Conservation (phyloP, 352 stramenopile species). For the Pythium sp. region DNA sequence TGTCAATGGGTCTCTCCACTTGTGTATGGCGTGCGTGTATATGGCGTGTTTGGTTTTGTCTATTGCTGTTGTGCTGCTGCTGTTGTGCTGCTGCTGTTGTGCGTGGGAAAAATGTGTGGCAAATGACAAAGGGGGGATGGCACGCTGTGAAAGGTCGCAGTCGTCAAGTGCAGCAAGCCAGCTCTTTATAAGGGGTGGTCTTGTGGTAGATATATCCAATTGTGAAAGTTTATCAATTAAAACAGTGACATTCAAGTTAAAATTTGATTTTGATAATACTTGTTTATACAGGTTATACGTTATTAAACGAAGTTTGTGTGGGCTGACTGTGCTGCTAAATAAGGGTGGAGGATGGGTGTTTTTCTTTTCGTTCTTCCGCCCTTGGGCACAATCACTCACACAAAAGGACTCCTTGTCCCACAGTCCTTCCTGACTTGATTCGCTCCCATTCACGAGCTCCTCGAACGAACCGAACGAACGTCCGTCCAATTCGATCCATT, state of each 20-base stretch:
- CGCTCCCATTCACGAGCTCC: too few relatives aligned
- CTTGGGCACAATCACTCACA: neutral
- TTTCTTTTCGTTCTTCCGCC: neutral
- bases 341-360: neutral
- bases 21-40: neutral
- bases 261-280: neutral
- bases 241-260: neutral
- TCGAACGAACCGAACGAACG: too few relatives aligned
- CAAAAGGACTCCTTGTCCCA: too few relatives aligned
- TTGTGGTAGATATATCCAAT: neutral
- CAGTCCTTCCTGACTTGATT: too few relatives aligned
- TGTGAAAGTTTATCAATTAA: neutral
- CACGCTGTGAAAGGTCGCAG: conserved; percentile 5
- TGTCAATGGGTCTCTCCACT: neutral
- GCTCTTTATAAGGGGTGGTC: neutral
- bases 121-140: neutral
- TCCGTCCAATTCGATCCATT: too few relatives aligned
- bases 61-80: neutral
- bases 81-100: neutral
- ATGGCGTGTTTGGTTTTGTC: neutral
- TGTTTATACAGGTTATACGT: neutral
- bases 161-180: neutral
- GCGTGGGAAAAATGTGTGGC: too few relatives aligned
- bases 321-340: neutral
- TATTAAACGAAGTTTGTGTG: neutral